phyloP scores from a whole-genome alignment of 352 stramenopile genomes.

The Phytopythium oedochilum region DNA sequence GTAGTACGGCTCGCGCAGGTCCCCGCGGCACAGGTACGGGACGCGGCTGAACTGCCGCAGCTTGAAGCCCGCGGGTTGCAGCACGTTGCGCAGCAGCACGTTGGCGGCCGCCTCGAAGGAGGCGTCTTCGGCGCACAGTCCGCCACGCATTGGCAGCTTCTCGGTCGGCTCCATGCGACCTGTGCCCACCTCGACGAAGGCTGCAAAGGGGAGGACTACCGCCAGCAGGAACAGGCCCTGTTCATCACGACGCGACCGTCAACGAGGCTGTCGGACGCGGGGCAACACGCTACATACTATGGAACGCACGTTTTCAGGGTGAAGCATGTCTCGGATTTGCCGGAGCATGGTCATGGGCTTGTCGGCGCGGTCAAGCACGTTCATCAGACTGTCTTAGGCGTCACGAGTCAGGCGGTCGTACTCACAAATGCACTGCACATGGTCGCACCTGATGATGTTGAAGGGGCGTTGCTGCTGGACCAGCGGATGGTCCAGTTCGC shows the following conservation, averaged over 20 bases:
- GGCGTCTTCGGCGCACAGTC: slow-evolving; percentile 47
- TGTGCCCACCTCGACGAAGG: slow-evolving; percentile 80
- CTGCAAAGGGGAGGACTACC: slow-evolving; percentile 76
- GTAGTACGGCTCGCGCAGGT: slow-evolving; percentile 79
- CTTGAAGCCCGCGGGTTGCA: slow-evolving; percentile 68
- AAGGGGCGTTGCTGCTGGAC: slow-evolving; percentile 65
- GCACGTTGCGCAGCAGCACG: slow-evolving; percentile 60
- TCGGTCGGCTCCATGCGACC: slow-evolving; percentile 54
- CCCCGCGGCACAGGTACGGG: slow-evolving; percentile 77
- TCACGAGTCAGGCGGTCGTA: no score
- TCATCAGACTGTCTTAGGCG: slow-evolving; percentile 51
- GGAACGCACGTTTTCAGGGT: slow-evolving; percentile 46
- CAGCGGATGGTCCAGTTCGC: slow-evolving; percentile 60
- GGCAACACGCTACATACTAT: background rate
- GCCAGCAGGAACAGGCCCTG: slow-evolving; percentile 72
- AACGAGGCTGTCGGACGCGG: background rate
- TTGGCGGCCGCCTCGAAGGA: slow-evolving; percentile 65
- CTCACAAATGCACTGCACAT: no score
- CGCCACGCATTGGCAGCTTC: slow-evolving; percentile 61
- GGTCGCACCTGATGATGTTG: slow-evolving; percentile 78
- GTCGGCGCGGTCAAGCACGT: slow-evolving; percentile 78
- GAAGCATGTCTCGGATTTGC: slow-evolving; percentile 69
- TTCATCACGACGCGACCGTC: background rate
- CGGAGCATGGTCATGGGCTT: slow-evolving; percentile 74
- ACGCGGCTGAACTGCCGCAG: slow-evolving; percentile 77